Evolutionary conservation across 2,329 filamentous ascomycete species (phyloP).

Genomic region (Microdochium paspali): DNA sequence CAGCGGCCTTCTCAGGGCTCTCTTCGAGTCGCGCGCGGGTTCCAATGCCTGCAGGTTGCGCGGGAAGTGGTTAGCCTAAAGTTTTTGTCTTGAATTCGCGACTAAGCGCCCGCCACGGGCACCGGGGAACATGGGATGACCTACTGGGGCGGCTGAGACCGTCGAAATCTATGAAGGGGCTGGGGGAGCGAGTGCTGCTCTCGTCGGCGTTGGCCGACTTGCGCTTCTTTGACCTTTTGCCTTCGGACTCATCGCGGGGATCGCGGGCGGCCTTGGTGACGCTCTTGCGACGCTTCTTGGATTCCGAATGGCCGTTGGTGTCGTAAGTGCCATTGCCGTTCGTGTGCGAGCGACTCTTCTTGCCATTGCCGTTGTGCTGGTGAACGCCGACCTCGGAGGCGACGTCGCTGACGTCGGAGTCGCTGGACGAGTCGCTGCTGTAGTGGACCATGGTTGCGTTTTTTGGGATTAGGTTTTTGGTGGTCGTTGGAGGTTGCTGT

Average conservation of each 20-base stretch:
- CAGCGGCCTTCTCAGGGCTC: conserved; percentile 36
- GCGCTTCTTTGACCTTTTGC: conserved; percentile 23
- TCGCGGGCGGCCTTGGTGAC: conserved; percentile 53
- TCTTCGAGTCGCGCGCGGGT: conserved; percentile 56
- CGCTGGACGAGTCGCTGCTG: conserved; percentile 9
- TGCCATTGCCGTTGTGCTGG: conserved; percentile 21
- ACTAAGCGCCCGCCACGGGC: too few relatives aligned
- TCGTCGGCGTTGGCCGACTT: conserved; percentile 14
- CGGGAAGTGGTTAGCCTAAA: too few relatives aligned
- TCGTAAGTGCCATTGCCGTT: conserved; percentile 19
- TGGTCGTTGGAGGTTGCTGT: too few relatives aligned
- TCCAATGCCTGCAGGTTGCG: conserved; percentile 44
- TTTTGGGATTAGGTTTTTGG: too few relatives aligned
- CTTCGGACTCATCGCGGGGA: conserved; percentile 42
- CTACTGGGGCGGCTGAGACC: conserved; percentile 50
- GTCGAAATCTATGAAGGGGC: conserved; percentile 52
- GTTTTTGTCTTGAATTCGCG: too few relatives aligned
- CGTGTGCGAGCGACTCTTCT: conserved; percentile 15
- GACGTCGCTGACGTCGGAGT: conserved; percentile 21
- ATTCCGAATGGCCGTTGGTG: conserved; percentile 17
- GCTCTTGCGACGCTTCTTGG: conserved; percentile 38
- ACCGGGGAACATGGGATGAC: too few relatives aligned
- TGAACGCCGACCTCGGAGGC: conserved; percentile 8
- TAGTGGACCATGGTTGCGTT: conserved; percentile 5
- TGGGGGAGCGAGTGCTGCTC: conserved; percentile 31